phyloP scores from a whole-genome alignment of 345 rosid genomes.

The Dimocarpus longan region DNA sequence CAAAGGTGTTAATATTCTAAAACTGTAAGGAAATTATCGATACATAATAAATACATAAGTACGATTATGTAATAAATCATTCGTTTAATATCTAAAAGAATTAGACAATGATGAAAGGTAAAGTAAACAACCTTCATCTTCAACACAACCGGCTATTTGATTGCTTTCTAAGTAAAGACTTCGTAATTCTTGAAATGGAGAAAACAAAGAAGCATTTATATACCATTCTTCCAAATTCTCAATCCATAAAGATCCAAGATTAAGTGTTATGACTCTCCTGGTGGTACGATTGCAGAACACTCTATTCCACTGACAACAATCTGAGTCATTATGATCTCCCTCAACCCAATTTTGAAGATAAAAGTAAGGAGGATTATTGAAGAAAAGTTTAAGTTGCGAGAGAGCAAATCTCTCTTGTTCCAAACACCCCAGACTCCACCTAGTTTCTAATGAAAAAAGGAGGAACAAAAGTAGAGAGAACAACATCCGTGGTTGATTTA shows the following conservation, averaged over 20 bases:
- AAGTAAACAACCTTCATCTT: not conserved
- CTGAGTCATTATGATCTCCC: not conserved
- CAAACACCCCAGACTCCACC: not conserved
- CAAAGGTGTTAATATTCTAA: too few relatives aligned
- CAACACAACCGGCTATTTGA: not conserved
- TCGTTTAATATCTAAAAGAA: too few relatives aligned
- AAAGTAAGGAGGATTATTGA: not conserved
- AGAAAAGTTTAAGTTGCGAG: constrained; percentile 17
- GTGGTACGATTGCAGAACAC: not conserved
- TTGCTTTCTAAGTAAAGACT: not conserved
- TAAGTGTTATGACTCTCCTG: not conserved
- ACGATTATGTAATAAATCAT: too few relatives aligned
- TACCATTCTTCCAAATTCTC: not conserved
- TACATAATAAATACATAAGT: too few relatives aligned
- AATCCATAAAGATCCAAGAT: not conserved
- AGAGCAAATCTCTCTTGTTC: constrained; percentile 13
- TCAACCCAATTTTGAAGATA: too few relatives aligned
- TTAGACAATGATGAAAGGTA: not conserved
- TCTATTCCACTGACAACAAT: constrained; percentile 13
- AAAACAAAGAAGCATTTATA: not conserved
- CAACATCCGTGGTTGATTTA: too few relatives aligned
- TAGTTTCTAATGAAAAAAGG: too few relatives aligned
- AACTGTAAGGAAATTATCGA: too few relatives aligned
- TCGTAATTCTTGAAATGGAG: not conserved
- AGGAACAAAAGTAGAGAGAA: too few relatives aligned